Evolutionary conservation across 2,329 filamentous ascomycete genomes (phyloP), one percentile per base, ranked within the genome.

Genomic region (Thielaviopsis ethacetica): DNA sequence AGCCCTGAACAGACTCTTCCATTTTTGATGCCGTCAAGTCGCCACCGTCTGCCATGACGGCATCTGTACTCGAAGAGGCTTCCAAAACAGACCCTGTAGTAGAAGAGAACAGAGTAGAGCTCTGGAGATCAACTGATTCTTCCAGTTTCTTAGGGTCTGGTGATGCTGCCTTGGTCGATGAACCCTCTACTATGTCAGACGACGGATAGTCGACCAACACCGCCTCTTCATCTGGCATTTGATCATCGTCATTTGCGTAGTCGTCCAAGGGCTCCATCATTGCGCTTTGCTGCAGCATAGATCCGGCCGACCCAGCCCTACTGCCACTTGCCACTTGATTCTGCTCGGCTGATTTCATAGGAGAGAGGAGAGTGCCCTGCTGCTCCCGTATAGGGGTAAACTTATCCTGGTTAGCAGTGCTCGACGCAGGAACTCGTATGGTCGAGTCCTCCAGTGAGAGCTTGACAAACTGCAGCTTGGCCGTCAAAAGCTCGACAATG

Each of bases 391-490:
- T 44, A 15, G 38, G 17, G 15, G n/a, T n/a, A n/a, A 44, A 44
- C 38, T 44, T 15, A n/a, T 44, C 38, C 17, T 44, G 41, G 21
- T 13, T 26, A n/a, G 15, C 27, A 5, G n/a, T n/a, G n/a, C 50
- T 19, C 5, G 27, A 38, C 19, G 26, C 30, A 24, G 58, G 53
- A 41, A 59, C 38, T 12, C 44, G 21, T 13, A 56, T 73, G 2
- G 76, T 76, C 15, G 77, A 70, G 66, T 85, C 80, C 59, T 79
- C 82, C 62, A 80, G 71, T 66, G 78, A 82, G 61, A 80, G 75
- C 70, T 79, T 83, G 66, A 82, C 80, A 66, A 83, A 81, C 67
- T 85, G 81, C 19, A 84, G 71, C 67, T 80, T 84, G n/a, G 81
- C 80, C 1, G 78, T 75, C 1, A 79, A 78, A 19, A 82, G 65